Conservation (phyloP, 1,139 yeast species). For the Kodamaea sp. region DNA sequence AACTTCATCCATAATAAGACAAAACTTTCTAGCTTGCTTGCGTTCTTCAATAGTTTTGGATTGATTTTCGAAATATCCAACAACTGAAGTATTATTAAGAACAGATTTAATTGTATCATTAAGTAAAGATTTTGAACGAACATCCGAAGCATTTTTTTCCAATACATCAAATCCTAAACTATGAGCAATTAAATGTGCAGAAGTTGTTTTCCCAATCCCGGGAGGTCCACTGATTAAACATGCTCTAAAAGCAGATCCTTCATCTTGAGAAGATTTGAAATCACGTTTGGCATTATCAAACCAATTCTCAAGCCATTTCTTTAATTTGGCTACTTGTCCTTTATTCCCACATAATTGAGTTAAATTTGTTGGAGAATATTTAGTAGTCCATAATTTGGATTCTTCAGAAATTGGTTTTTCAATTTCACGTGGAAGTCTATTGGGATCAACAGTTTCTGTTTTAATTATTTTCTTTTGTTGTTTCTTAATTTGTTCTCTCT, state of each 20-base stretch:
- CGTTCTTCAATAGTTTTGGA: constrained; percentile 32
- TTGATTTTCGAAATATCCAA: constrained; percentile 62
- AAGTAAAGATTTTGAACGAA: constrained; percentile 75
- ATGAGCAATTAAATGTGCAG: constrained; percentile 71
- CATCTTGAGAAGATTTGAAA: constrained; percentile 55
- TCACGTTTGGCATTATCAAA: constrained; percentile 50
- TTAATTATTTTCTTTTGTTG: background rate
- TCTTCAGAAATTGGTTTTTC: constrained; percentile 34
- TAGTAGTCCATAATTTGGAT: constrained; percentile 85
- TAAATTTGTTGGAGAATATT: constrained; percentile 78
- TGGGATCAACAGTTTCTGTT: background rate
- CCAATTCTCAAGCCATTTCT: constrained; percentile 81
- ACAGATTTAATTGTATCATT: constrained; percentile 68
- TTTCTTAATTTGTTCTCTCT: constrained; percentile 9
- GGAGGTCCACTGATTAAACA: constrained; percentile 85
- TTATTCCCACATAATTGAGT: constrained; percentile 90
- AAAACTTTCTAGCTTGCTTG: constrained; percentile 39
- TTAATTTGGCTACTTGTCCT: constrained; percentile 61
- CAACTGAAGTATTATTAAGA: constrained; percentile 76
- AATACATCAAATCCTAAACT: constrained; percentile 66
- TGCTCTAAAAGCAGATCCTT: constrained; percentile 73
- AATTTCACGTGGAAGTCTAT: constrained; percentile 16
- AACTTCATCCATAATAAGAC: constrained; percentile 96
- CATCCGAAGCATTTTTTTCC: constrained; percentile 85
- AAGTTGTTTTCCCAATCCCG: constrained; percentile 79